These are phyloP conservation scores for Petunia secreta DNA, from an alignment of 257 asterid species.

Conservation along the genomic window DNA sequence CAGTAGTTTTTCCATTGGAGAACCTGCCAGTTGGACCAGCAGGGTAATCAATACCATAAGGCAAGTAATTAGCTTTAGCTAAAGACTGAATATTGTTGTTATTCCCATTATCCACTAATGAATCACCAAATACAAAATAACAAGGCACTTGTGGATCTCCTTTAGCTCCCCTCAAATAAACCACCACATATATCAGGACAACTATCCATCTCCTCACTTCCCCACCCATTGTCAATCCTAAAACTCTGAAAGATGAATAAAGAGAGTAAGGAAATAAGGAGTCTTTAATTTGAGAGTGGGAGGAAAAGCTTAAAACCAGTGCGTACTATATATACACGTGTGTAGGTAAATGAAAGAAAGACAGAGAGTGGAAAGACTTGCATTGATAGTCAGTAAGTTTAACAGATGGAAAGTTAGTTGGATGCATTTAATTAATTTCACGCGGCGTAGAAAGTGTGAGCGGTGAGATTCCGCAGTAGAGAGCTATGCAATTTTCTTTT, in stretches of 20 bases:
- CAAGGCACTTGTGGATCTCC: slow-evolving; percentile 79
- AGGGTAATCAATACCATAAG: slow-evolving; percentile 67
- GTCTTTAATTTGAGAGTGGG: not conserved
- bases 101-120: slow-evolving; percentile 75
- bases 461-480: not conserved
- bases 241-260: not conserved
- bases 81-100: slow-evolving; percentile 62
- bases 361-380: not conserved
- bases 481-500: not conserved
- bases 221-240: slow-evolving; percentile 33
- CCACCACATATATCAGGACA: slow-evolving; percentile 23
- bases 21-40: slow-evolving; percentile 74
- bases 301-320: not conserved
- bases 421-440: slow-evolving; percentile 24
- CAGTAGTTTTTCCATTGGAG: slow-evolving; percentile 67
- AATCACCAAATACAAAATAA: slow-evolving; percentile 71
- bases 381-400: not conserved
- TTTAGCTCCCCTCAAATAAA: slow-evolving; percentile 27
- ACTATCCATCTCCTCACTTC: slow-evolving; percentile 33
- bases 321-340: slow-evolving; percentile 16
- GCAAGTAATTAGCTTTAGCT: slow-evolving; percentile 75
- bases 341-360: not conserved
- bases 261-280: not conserved
- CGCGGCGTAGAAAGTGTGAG: slow-evolving; percentile 16
- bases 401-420: slow-evolving; percentile 25